A percentile compares a stretch with the other conserved stretches of the same genome.
Evolutionary conservation across 441 rosid species (phyloP).

Genomic region (Bruguiera hainesii): DNA sequence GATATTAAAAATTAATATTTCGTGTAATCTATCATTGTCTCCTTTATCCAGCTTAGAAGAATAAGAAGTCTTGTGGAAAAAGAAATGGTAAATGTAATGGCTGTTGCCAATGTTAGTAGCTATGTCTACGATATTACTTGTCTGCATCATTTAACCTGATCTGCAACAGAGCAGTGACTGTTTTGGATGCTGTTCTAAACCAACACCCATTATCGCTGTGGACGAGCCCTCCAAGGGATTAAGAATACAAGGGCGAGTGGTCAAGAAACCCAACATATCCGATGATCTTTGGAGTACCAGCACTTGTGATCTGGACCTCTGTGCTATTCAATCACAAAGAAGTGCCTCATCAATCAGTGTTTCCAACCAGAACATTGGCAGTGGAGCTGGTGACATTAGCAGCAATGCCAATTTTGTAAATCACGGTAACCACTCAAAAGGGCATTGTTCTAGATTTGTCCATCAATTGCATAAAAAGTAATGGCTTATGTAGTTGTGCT

Average conservation of each 20-base stretch:
- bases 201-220: conserved; percentile 49
- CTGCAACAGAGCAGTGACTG: conserved; percentile 63
- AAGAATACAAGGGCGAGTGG: conserved; percentile 48
- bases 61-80: not conserved
- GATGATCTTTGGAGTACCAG: conserved; percentile 64
- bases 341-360: conserved; percentile 54
- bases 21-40: not conserved
- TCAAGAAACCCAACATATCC: conserved; percentile 39
- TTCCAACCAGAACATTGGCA: conserved; percentile 30
- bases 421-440: conserved; percentile 37
- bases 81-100: not conserved
- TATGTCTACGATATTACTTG: not conserved
- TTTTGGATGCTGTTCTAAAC: conserved; percentile 65
- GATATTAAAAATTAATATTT: not conserved
- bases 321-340: conserved; percentile 51
- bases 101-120: conserved; percentile 6
- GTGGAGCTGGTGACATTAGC: conserved; percentile 27
- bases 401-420: conserved; percentile 49
- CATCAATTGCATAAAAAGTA: not conserved
- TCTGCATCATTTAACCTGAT: conserved; percentile 24
- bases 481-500: not conserved
- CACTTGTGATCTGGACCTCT: conserved; percentile 49
- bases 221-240: conserved; percentile 69
- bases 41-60: not conserved
- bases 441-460: not conserved